A percentile compares a stretch with the other conserved stretches of the same genome.
Evolutionary conservation across 192 early-diverging fungal genomes (phyloP).

Genomic region (Endogone sp.): DNA sequence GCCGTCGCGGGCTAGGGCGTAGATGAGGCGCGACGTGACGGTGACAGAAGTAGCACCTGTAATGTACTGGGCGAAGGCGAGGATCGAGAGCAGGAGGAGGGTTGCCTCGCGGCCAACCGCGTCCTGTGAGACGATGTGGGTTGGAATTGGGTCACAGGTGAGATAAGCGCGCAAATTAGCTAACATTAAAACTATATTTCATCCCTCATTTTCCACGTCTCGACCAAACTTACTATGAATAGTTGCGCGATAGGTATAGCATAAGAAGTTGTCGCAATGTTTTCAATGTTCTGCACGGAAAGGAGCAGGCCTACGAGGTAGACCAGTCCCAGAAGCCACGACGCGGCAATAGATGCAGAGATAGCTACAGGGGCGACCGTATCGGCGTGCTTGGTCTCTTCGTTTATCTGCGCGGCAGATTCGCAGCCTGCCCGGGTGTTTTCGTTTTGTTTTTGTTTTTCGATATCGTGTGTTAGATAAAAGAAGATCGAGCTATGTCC

Average conservation of each 20-base stretch:
- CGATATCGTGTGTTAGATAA: background rate
- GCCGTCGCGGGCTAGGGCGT: conserved; percentile 49
- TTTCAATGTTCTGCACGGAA: conserved; percentile 24
- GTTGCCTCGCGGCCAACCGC: conserved; percentile 35
- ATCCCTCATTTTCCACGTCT: background rate
- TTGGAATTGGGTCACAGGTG: background rate
- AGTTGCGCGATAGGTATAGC: conserved; percentile 28
- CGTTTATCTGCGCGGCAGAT: conserved; percentile 24
- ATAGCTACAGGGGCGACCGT: conserved; percentile 26
- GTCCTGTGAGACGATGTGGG: conserved; percentile 28
- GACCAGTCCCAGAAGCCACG: conserved; percentile 22
- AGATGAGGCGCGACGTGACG: conserved; percentile 40
- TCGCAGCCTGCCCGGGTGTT: conserved; percentile 32
- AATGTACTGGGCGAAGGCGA: conserved; percentile 41
- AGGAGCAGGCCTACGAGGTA: conserved; percentile 19
- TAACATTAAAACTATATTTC: too few species aligned
- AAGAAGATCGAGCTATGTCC: too few species aligned
- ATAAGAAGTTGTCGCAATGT: conserved; percentile 5
- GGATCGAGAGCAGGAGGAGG: conserved; percentile 30
- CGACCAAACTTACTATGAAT: conserved; percentile 13
- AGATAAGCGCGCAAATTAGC: too few species aligned
- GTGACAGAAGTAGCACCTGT: conserved; percentile 41
- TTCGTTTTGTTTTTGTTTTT: background rate
- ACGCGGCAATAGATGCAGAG: conserved; percentile 16
- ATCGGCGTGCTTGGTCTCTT: conserved; percentile 29